Base-by-base conservation (phyloP, 2,329 filamentous ascomycete species). In the Capronia epimyces region DNA sequence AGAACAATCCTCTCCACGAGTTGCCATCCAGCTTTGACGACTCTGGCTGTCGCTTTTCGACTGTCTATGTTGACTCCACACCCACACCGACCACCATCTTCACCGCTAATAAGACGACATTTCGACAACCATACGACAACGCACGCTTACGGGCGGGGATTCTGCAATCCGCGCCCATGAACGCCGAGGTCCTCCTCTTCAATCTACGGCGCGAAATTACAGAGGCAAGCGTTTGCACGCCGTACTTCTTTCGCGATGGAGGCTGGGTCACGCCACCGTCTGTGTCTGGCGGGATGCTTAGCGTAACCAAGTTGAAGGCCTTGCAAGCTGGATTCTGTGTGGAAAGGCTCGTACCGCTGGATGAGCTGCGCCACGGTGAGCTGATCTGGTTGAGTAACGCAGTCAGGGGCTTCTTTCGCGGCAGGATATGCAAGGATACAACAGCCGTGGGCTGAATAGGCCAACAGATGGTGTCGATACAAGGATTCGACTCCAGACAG, bases 351-450 rank as follows among this genome's bases (percentile, higher is more conserved):
- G 73, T 95, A 13, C 32, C 7, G 12, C 67, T 66, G n/a, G 73
- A 72, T 1, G 34, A 37, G 12, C 13, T 57, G 9, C 70, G 75
- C 10, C 82, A 82, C 5, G 87, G 84, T 1, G 90, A 96, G 66
- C 76, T 83, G 46, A 86, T 90, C 55, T 95, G 89, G 86, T 71
- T 96, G 46, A 95, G 89, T 67, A 96, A 91, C 67, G 89, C 87
- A 0, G 85, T 91, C 1, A 79, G 86, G 57, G 91, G 91, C 0
- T 95, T 95, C 59, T 73, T 48, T 22, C 37, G 36, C 12, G 46
- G 22, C 5, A 18, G 24, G 16, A 25, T 39, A 3, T 36, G 24
- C 22, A 24, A 40, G 16, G 48, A n/a, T 8, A 3, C 6, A 3
- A 22, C 8, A 39, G 12, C 12, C 18, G 29, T 20, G 13, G 37